phyloP scores from a whole-genome alignment of 139 green algal species.

The Cymbomonas tetramitiformis region DNA sequence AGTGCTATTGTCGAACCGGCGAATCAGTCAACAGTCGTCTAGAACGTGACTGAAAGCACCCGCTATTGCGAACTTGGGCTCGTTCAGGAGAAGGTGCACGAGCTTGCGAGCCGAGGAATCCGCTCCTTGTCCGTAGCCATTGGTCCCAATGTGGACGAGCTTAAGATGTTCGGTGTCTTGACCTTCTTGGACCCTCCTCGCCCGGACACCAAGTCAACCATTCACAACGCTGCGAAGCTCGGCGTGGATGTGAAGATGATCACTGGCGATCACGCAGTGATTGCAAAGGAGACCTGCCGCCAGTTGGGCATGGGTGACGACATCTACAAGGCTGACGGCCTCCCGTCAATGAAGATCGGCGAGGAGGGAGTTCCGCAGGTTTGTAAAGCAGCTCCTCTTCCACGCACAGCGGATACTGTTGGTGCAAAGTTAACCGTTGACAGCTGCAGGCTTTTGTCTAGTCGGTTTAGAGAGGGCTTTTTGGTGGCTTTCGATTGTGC shows the following conservation, averaged over 20 bases:
- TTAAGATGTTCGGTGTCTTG: constrained; percentile 50
- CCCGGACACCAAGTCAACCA: constrained; percentile 64
- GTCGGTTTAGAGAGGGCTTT: no score
- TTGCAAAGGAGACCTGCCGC: constrained; percentile 68
- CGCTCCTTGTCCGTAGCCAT: constrained; percentile 48
- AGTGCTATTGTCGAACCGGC: no score
- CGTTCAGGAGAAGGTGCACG: constrained; percentile 46
- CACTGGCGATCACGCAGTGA: constrained; percentile 61
- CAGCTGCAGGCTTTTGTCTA: no score
- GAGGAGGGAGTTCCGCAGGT: no score
- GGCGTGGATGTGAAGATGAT: constrained; percentile 83
- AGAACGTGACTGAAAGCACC: no score
- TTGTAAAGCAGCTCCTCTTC: no score
- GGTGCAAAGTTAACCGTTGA: no score
- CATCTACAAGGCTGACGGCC: constrained; percentile 41
- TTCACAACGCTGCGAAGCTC: constrained; percentile 48
- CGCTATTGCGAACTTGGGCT: no score
- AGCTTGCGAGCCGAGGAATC: constrained; percentile 50
- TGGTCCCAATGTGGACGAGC: background rate
- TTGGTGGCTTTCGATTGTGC: no score
- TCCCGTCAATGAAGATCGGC: constrained; percentile 34
- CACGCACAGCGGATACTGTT: no score
- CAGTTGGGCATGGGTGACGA: constrained; percentile 58
- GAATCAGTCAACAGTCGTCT: no score
- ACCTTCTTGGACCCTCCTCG: constrained; percentile 71